Base-by-base conservation (phyloP, 2,329 filamentous ascomycete genomes). In the Colletotrichum higginsianum region DNA sequence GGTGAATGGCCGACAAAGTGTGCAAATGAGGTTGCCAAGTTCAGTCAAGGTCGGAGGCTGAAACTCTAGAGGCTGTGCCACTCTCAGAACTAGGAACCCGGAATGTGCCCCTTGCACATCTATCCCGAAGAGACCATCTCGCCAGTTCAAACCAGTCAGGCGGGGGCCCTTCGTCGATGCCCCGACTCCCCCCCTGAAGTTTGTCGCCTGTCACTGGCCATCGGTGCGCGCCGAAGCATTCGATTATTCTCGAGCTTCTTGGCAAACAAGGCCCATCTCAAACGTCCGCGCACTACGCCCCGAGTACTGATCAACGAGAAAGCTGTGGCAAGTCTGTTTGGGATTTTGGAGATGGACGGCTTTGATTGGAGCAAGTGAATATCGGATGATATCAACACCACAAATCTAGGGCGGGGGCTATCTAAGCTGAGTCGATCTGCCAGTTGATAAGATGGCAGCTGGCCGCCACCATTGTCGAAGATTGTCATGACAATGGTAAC, bases 321-420 rank as follows among this genome's bases (percentile, higher is more conserved):
- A 63, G 15, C 46, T 72, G 70, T 66, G 70, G 61, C 70, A 72
- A 66, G 67, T 61, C 56, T 72, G 70, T 72, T 72, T 72, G 60
- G 56, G 55, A 71, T 72, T 15, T 40, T 60, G 65, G n/a, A 60
- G 47, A 26, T 64, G 58, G 46, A 42, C 50, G 13, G 58, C 23
- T 61, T 58, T 69, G 56, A 63, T 69, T 71, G 66, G 66, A 46
- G 42, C 52, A 52, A 30, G 26, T 42, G 23, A 11, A 40, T 12
- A n/a, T 64, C 38, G 53, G 52, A 57, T 23, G 42, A 35, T 16
- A n/a, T 46, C 49, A 38, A 42, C 35, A 47, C 63, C 40, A 16
- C 18, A 47, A 55, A 49, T 46, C 61, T 40, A 47, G 46, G 46
- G 40, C 52, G 55, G 26, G 35, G 13, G 23, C 50, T 42, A 15